These are phyloP conservation scores for Claviceps quebecensis DNA, from an alignment of 2,329 filamentous ascomycete species.

Conservation along the genomic window DNA sequence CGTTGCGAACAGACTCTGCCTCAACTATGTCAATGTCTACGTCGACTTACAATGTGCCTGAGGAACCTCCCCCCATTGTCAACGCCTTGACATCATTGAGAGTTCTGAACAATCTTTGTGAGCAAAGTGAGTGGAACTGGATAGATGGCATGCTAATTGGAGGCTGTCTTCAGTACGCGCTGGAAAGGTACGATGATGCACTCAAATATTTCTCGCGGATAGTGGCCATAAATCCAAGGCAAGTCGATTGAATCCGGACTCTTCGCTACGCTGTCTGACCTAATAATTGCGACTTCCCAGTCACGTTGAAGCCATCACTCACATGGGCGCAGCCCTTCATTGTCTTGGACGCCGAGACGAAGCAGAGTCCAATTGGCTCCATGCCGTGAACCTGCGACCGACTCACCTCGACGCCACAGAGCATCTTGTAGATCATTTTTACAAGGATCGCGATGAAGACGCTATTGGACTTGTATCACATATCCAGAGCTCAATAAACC, in stretches of 20 bases:
- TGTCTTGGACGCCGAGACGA: conserved; percentile 71
- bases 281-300: conserved; percentile 26
- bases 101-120: conserved; percentile 59
- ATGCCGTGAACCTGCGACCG: conserved; percentile 69
- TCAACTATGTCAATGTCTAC: conserved; percentile 6
- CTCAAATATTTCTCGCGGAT: conserved; percentile 60
- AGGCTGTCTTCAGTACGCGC: conserved; percentile 80
- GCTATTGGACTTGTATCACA: conserved; percentile 78
- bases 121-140: conserved; percentile 76
- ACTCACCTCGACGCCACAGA: conserved; percentile 91
- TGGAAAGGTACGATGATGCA: conserved; percentile 71
- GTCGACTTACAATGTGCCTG: not conserved
- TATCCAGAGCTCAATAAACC: conserved; percentile 59
- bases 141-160: conserved; percentile 83
- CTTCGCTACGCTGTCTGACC: conserved; percentile 11
- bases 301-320: conserved; percentile 87
- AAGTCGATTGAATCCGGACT: conserved; percentile 20
- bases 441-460: conserved; percentile 68
- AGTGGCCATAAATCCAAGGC: conserved; percentile 41
- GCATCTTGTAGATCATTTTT: conserved; percentile 79
- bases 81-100: conserved; percentile 54
- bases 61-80: conserved; percentile 27
- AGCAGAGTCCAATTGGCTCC: conserved; percentile 73
- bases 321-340: conserved; percentile 78
- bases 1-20: not conserved